Evolutionary conservation across 345 rosid species (phyloP).

Genomic region (Cardamine chenopodiifolia): DNA sequence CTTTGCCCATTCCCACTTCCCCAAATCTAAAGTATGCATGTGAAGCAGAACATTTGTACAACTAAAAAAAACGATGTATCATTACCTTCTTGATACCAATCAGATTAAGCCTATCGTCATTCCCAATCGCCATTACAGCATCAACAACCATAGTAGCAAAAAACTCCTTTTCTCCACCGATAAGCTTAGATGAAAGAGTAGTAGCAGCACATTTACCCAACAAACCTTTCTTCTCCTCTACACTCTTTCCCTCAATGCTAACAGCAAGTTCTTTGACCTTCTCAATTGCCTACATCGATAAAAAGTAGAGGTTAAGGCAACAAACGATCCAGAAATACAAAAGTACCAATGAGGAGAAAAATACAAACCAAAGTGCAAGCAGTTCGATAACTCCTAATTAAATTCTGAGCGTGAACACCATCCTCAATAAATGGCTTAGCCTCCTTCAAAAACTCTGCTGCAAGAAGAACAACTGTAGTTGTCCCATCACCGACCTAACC

Average conservation of each 20-base stretch:
- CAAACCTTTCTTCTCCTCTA: slow-evolving; percentile 87
- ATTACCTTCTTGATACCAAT: slow-evolving; percentile 93
- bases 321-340: neutral
- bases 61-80: neutral
- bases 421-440: slow-evolving; percentile 98
- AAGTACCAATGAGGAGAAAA: neutral
- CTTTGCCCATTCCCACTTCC: neutral
- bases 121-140: slow-evolving; percentile 86
- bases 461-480: slow-evolving; percentile 91
- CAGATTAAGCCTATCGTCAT: slow-evolving; percentile 82
- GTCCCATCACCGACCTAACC: slow-evolving; percentile 97
- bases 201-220: slow-evolving; percentile 94
- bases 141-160: slow-evolving; percentile 93
- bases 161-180: slow-evolving; percentile 96
- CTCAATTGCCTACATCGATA: slow-evolving; percentile 64
- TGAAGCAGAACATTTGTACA: neutral
- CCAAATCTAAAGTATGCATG: neutral
- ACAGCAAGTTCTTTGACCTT: slow-evolving; percentile 79
- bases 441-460: slow-evolving; percentile 92
- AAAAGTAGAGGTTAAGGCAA: neutral
- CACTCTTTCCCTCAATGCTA: slow-evolving; percentile 90
- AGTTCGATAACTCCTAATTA: slow-evolving; percentile 85
- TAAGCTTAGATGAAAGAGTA: slow-evolving; percentile 93
- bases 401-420: slow-evolving; percentile 93
- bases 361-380: slow-evolving; percentile 69